Evolutionary conservation across 2,329 filamentous ascomycete species (phyloP).

Genomic region (Xylariomycetidae sp.): DNA sequence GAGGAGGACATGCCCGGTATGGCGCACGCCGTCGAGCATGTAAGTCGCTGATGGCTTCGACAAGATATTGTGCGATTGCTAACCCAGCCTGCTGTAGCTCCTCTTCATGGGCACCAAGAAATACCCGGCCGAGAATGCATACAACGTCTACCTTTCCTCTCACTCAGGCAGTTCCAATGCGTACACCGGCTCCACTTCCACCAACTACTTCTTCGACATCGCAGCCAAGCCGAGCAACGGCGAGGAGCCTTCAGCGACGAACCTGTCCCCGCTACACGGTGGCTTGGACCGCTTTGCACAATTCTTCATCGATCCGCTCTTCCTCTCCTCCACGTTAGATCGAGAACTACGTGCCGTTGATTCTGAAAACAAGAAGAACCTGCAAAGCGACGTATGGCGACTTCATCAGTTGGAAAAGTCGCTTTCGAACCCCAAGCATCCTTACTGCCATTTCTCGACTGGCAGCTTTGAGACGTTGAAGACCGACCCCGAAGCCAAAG

Average conservation of each 20-base stretch:
- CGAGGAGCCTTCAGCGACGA: conserved; percentile 46
- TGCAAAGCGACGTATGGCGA: conserved; percentile 86
- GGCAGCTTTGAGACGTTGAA: conserved; percentile 84
- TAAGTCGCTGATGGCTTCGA: conserved; percentile 26
- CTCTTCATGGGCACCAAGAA: conserved; percentile 99
- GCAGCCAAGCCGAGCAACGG: conserved; percentile 68
- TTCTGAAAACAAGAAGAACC: conserved; percentile 96
- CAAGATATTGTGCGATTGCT: conserved; percentile 3
- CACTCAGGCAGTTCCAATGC: conserved; percentile 93
- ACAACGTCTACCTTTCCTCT: conserved; percentile 84
- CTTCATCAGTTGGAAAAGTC: conserved; percentile 83
- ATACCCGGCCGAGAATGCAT: conserved; percentile 93
- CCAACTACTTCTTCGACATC: conserved; percentile 97
- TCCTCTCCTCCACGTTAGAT: conserved; percentile 77
- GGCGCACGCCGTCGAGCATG: conserved; percentile 93
- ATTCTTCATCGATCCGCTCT: conserved; percentile 86
- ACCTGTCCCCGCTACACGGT: conserved; percentile 62
- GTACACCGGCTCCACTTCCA: conserved; percentile 87
- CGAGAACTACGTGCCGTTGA: conserved; percentile 84
- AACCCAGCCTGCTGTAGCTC: conserved; percentile 39
- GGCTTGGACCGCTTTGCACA: conserved; percentile 88
- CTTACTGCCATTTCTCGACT: conserved; percentile 86
- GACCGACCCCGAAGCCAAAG: conserved; percentile 69
- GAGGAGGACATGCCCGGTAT: conserved; percentile 86
- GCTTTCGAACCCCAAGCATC: conserved; percentile 80